Percentiles rank a stretch among this genome's conserved stretches.
These are phyloP conservation scores for Saposhnikovia divaricata DNA, from an alignment of 129 eudicot species.

Conservation along the genomic window DNA sequence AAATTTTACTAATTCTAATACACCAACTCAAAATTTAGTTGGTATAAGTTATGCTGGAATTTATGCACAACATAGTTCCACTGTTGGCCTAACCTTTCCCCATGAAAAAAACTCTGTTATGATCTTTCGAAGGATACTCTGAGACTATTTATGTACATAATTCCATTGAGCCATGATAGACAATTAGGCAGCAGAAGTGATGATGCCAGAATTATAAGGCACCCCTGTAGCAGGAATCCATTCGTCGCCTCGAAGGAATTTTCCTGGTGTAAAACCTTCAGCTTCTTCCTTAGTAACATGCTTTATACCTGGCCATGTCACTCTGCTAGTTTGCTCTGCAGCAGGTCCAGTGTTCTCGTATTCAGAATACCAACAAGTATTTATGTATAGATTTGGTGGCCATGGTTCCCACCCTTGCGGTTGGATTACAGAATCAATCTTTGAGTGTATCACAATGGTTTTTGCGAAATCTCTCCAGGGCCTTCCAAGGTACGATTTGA, in stretches of 20 bases:
- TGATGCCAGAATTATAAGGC: constrained; percentile 14
- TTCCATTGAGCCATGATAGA: neutral
- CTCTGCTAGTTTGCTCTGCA: constrained; percentile 17
- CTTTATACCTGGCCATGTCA: constrained; percentile 34
- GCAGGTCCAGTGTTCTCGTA: constrained; percentile 39
- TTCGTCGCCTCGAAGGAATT: constrained; percentile 11
- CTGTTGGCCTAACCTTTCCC: neutral
- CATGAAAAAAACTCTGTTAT: neutral
- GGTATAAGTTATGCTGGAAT: neutral
- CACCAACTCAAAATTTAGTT: neutral
- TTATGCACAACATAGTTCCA: neutral
- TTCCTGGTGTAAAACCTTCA: constrained; percentile 17
- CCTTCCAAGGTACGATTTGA: constrained; percentile 31
- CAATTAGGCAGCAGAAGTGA: neutral
- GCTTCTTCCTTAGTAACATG: constrained; percentile 19
- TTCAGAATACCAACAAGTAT: constrained; percentile 36
- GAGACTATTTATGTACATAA: neutral
- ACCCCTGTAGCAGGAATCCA: constrained; percentile 22
- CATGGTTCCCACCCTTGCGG: constrained; percentile 44
- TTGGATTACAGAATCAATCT: constrained; percentile 25
- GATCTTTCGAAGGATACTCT: neutral
- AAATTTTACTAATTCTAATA: neutral
- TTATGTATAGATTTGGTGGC: constrained; percentile 19
- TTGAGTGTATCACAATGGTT: constrained; percentile 25
- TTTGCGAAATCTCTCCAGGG: constrained; percentile 49